Base-by-base conservation (phyloP, 345 rosid species). In the Fremontodendron californicum region DNA sequence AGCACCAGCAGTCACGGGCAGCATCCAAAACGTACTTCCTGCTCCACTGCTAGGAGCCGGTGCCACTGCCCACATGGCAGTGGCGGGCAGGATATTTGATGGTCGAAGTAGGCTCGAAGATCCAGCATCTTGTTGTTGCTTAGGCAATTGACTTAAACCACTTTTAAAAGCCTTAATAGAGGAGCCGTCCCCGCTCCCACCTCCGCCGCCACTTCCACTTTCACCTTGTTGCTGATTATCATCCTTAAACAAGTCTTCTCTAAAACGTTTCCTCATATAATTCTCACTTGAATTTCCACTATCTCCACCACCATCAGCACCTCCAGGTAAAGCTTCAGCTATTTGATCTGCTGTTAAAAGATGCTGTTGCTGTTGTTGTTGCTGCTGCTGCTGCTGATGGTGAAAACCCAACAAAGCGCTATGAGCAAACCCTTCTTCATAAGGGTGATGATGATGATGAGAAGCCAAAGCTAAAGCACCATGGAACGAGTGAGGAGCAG, bases 11-110 rank as follows among this genome's bases (percentile, higher is more conserved):
- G 82, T 83, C 62, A 89, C 88, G 2, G 93, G 93, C 6, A 89
- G 87, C 94, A 92, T 90, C 97, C 97, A 90, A 54, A 85, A 88
- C 4, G 92, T 83, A 88, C 77, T 89, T 0, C 89, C 92, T 0
- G 90, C 62, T 0, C 85, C 84, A 52, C 88, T 82, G 40, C 57
- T 84, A 0, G 89, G 84, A 25, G 84, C 84, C 37, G 91, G 89
- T 8, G 87, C 82, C 46, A 89, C 89, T 19, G 97, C 93, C 97
- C 97, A 92, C 94, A 89, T 90, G 74, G 92, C 89, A 0, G 93
- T 57, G 23, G 86, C 84, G 0, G 91, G 88, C 6, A 84, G 33
- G 10, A 84, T 66, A 13, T 81, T 84, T 12, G 89, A 81, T 3
- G 87, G 78, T 37, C 88, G 79, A 33, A 81, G 62, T 9, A 77